phyloP scores from a whole-genome alignment of 805 yeast genomes.

The Debaryomyces hansenii region DNA sequence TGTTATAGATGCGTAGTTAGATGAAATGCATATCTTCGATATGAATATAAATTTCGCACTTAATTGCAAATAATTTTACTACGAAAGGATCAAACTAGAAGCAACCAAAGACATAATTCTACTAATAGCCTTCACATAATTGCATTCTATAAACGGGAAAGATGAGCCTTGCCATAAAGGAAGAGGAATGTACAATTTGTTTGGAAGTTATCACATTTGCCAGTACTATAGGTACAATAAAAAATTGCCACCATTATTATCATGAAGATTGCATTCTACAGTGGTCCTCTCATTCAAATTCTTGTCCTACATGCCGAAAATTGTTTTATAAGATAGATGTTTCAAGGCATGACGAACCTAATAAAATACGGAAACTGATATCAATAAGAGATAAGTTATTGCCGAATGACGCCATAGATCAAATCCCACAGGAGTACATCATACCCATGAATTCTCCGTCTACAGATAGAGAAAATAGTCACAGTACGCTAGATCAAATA shows the following conservation, averaged over 20 bases:
- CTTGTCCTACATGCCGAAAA: slow-evolving; percentile 63
- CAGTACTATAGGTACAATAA: slow-evolving; percentile 23
- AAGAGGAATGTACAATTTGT: slow-evolving; percentile 60
- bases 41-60: slow-evolving; percentile 1
- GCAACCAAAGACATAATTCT: not conserved
- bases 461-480: not conserved
- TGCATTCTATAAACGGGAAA: no score
- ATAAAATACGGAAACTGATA: slow-evolving; percentile 9
- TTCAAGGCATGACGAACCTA: slow-evolving; percentile 15
- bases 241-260: slow-evolving; percentile 51
- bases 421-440: slow-evolving; percentile 38
- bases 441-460: slow-evolving; percentile 10
- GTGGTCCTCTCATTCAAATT: slow-evolving; percentile 59
- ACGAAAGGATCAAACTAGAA: not conserved
- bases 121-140: no score
- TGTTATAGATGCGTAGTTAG: not conserved
- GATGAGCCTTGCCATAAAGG: slow-evolving; percentile 1
- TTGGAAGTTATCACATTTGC: slow-evolving; percentile 31
- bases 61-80: slow-evolving; percentile 3
- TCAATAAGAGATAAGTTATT: slow-evolving; percentile 31
- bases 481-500: not conserved
- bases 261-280: slow-evolving; percentile 56
- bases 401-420: slow-evolving; percentile 35
- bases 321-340: slow-evolving; percentile 40
- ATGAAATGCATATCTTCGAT: not conserved